Base-by-base conservation (phyloP, 2,329 filamentous ascomycete species). In the Grosmannia serpens region DNA sequence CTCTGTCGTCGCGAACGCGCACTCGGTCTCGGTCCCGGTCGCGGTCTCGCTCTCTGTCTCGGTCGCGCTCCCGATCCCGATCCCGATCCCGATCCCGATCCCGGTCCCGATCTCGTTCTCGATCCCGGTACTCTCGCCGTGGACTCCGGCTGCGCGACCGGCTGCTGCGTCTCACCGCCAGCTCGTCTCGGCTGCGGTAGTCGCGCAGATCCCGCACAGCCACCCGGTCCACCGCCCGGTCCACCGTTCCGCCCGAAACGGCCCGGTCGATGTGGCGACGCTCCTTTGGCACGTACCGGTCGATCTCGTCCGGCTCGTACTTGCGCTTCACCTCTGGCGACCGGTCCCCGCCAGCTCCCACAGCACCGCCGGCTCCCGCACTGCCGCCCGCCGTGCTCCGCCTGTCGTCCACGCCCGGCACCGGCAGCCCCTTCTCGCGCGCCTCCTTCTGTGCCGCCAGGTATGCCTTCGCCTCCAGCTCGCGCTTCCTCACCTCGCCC, bases 401-500 rank as follows among this genome's bases (percentile, higher is more conserved):
- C 62, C 74, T 76, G 63, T 82, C 80, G 57, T 82, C 78, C n/a
- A 82, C 71, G n/a, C 80, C 78, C 0, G 80, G 80, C 24, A 82
- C 70, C 1, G 81, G 80, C 47, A 83, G 67, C 10, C 81, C 81
- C 66, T 84, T 84, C 53, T 77, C 76, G 33, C 79, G 75, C 35
- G 82, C 82, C 63, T 84, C 81, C 61, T 80, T 79, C 64, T 84
- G 81, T 3, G 81, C 81, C 8, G 81, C 81, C 44, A 85, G 71
- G 64, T 85, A 86, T 5, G 81, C 81, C 67, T 84, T 85, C 46
- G 83, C 83, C 68, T 85, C 82, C 62, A 78, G 78, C 67, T 85
- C 82, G 55, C 82, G 77, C 66, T 83, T 81, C 67, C 77, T 80
- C 57, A 83, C 81, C 64, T 84, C 81, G 59, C 79, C 78, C 62